Base-by-base conservation (phyloP, 768 basidiomycete genomes). In the Podaxis rugospora region DNA sequence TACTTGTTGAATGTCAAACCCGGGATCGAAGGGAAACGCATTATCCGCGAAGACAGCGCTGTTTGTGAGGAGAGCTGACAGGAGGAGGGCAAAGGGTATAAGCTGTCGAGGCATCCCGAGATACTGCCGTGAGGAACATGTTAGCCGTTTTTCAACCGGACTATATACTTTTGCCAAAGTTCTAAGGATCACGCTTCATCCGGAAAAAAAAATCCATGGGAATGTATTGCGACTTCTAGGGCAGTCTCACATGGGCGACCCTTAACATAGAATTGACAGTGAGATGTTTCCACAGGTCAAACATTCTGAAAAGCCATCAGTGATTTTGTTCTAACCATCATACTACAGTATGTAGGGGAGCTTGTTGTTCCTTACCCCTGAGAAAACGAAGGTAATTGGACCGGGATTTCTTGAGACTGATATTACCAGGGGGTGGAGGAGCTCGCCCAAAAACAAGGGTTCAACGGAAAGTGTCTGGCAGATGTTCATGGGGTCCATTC, bases 1-100 rank as follows among this genome's bases (percentile, higher is more conserved):
- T 42, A 78, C 78, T 13, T 65, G 65, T 18, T 67, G 61, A 44
- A 78, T 73, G 58, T 74, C 69, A 57, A 74, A 80, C 10, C 78
- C 78, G 2, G 78, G 75, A 44, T 68, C 66, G 59, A 72, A 72
- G 51, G 75, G 67, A 62, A 75, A 39, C 2, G 52, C 18, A 13
- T 7, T 4, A 9, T 37, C 46, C 11, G 50, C 49, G 27, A 59
- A n/a, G 27, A 16, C 28, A 5, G 23, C 6, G 1, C 23, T 27
- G 25, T 10, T n/a, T 7, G 14, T 18, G 23, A 59, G 16, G 23
- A 51, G n/a, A 16, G 57, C 2, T 5, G 49, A 37, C 23, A 58
- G 13, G 25, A 51, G 37, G 25, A 23, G 5, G 13, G 9, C 9
- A 21, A 39, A 23, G 36, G 16, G n/a, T 5, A 44, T 18, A 44